Evolutionary conservation across 2,329 filamentous ascomycete genomes (phyloP), one percentile per base, ranked within the genome.

Genomic region (Drechslerella coelobrocha): DNA sequence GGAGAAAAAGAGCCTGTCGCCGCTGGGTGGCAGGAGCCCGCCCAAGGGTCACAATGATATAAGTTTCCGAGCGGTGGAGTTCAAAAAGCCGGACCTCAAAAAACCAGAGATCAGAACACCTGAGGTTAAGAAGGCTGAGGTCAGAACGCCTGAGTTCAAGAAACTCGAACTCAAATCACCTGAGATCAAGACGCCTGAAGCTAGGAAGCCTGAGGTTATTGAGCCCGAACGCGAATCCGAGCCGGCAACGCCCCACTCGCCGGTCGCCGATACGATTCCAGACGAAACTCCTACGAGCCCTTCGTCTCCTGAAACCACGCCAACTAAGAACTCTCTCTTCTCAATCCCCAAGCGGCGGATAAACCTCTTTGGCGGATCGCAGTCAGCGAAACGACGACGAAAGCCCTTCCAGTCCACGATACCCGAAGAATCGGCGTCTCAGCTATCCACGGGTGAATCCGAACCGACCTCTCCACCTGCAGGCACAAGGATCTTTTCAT

Each of bases 321-420:
- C 66, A 12, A 63, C 52, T 1, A 71, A 63, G 26, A 47, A 24
- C 12, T 57, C 52, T 10, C 26, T 51, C n/a, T 68, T 73, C 19
- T 65, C 73, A 10, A 57, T 74, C 14, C 74, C 74, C 24, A 74
- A 73, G 53, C 72, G 74, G 52, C 74, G 74, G 51, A 68, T 76
- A 45, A 73, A 73, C n/a, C 50, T 66, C 39, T 74, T 73, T 59
- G 57, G 74, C 31, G 29, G 29, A 31, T 73, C 74, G 24, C 75
- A 69, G 17, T 51, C 73, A 12, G 73, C 69, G 24, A 75, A 73
- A 41, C 66, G 74, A 55, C 74, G 72, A 59, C 68, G 73, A 62
- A 74, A 72, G 21, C 72, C 66, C 8, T 71, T 71, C 41, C 59
- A 63, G 48, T 39, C 66, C 10, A 71, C 66, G 12, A 71, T 71